These are phyloP conservation scores for Psilocybe tampanensis DNA, from an alignment of 768 basidiomycete species.

Conservation along the genomic window DNA sequence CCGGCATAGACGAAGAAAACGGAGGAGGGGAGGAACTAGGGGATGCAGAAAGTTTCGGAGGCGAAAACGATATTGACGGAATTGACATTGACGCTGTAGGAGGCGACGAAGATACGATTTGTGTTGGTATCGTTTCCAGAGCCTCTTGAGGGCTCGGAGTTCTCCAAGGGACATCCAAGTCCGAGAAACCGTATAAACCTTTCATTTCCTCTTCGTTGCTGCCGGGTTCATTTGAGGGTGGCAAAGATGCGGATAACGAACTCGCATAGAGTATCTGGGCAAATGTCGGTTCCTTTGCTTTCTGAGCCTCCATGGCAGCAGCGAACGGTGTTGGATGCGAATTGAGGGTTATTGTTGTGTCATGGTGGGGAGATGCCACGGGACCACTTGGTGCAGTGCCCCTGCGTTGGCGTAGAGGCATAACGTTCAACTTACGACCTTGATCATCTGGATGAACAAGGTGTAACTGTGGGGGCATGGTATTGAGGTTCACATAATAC, in stretches of 20 bases:
- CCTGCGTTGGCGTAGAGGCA: not conserved
- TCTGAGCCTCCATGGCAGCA: not conserved
- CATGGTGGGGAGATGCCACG: not conserved
- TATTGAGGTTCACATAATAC: slow-evolving; percentile 12
- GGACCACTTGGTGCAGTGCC: not conserved
- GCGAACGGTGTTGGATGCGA: not conserved
- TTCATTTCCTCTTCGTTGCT: not conserved
- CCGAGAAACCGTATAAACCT: not conserved
- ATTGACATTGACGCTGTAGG: not conserved
- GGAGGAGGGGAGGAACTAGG: not conserved
- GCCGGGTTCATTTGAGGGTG: not conserved
- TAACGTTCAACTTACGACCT: not conserved
- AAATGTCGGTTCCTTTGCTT: slow-evolving; percentile 1
- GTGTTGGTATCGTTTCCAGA: not conserved
- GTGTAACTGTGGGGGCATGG: not conserved
- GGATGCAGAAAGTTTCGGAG: not conserved
- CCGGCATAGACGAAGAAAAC: not conserved
- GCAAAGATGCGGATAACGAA: slow-evolving; percentile 4
- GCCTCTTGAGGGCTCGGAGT: not conserved
- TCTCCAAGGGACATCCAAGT: not conserved
- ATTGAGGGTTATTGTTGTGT: not conserved
- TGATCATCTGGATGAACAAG: slow-evolving; percentile 11
- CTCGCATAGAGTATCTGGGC: slow-evolving; percentile 21
- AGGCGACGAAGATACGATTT: not conserved
- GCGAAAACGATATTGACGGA: not conserved